Percentiles rank a stretch among this genome's conserved stretches.
Evolutionary conservation across 768 basidiomycete species (phyloP).

Genomic region (Amanita thiersii): DNA sequence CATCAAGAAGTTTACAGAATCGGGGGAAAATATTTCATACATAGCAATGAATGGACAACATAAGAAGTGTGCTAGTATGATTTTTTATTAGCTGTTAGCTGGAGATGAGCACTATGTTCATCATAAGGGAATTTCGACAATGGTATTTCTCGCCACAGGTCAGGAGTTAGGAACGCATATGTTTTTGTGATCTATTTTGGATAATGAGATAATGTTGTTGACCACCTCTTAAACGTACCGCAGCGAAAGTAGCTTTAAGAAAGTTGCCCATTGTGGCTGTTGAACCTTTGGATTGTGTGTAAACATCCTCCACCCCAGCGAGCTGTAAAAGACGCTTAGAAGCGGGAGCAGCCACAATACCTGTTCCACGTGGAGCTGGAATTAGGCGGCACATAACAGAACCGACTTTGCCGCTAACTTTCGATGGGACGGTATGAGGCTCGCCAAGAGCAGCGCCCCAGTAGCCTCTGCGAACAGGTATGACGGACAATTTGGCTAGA

Average conservation of each 20-base stretch:
- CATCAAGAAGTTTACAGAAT: no score
- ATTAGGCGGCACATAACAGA: constrained; percentile 99
- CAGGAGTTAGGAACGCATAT: constrained; percentile 96
- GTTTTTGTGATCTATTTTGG: constrained; percentile 89
- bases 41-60: no score
- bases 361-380: constrained; percentile 96
- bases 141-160: constrained; percentile 94
- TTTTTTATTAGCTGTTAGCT: constrained; percentile 75
- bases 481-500: constrained; percentile 94
- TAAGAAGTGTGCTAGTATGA: no score
- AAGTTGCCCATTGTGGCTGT: constrained; percentile 99
- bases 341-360: constrained; percentile 98
- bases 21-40: no score
- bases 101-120: constrained; percentile 90
- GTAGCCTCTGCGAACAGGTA: constrained; percentile 98
- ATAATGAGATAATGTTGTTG: constrained; percentile 3
- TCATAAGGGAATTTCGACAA: constrained; percentile 88
- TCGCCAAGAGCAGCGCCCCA: constrained; percentile 99
- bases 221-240: constrained; percentile 41
- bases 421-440: constrained; percentile 98
- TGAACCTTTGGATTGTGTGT: constrained; percentile 97
- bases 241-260: constrained; percentile 94
- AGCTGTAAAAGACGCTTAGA: constrained; percentile 95
- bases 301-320: constrained; percentile 95
- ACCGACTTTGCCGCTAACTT: constrained; percentile 97